A percentile compares a stretch with the other conserved stretches of the same genome.
phyloP scores from a whole-genome alignment of 768 basidiomycete genomes.

The Boletus speciosus region DNA sequence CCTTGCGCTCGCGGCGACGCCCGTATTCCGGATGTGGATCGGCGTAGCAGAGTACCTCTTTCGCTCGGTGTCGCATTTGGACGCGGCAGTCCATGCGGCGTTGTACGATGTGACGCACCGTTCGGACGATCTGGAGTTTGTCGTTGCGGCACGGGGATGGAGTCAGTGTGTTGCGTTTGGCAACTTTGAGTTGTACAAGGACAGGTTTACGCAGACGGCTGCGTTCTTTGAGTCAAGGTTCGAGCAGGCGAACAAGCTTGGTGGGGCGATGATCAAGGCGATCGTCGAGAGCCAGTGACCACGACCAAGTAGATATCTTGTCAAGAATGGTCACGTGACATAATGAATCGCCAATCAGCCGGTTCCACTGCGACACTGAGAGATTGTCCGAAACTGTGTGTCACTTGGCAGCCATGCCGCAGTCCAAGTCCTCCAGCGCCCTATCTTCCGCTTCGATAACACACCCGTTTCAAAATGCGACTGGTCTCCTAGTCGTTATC shows the following conservation, averaged over 20 bases:
- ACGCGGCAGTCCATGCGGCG: constrained; percentile 70
- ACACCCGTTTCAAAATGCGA: constrained; percentile 47
- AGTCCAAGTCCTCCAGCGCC: constrained; percentile 3
- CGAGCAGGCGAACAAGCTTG: constrained; percentile 77
- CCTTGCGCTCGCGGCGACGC: constrained; percentile 90
- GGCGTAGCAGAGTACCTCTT: constrained; percentile 97
- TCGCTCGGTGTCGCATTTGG: constrained; percentile 58
- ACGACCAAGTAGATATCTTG: constrained; percentile 1
- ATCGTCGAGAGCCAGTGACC: constrained; percentile 54
- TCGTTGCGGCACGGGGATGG: constrained; percentile 92
- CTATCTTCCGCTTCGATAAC: constrained; percentile 8
- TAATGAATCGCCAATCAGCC: not conserved
- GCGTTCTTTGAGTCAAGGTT: constrained; percentile 85
- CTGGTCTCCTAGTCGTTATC: constrained; percentile 50
- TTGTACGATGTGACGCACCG: constrained; percentile 76
- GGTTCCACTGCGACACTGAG: not conserved
- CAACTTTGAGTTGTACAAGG: constrained; percentile 82
- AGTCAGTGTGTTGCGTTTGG: constrained; percentile 93
- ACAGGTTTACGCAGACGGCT: constrained; percentile 76
- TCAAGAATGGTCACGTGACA: not conserved
- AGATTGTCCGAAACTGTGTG: not conserved
- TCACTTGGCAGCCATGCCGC: constrained; percentile 3
- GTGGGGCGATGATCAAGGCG: constrained; percentile 86
- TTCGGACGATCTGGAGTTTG: constrained; percentile 90
- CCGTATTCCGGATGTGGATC: constrained; percentile 94